Conservation (phyloP, 352 stramenopile genomes). For the Phytopythium helicoides region DNA sequence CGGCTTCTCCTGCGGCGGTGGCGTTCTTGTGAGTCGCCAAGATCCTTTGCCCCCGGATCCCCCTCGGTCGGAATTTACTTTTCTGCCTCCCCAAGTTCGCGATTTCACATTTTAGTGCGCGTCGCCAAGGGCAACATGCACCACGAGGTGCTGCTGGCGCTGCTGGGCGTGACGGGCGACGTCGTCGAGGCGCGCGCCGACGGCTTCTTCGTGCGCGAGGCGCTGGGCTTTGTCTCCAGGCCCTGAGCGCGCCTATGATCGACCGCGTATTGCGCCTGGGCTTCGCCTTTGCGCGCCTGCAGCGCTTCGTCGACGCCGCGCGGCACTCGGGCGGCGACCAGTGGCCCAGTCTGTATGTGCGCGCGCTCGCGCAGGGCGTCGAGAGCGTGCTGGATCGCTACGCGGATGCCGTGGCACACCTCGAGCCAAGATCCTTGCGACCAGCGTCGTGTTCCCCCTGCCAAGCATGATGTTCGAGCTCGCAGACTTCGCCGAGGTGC, state of each 20-base stretch:
- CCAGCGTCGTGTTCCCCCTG: constrained; percentile 46
- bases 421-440: constrained; percentile 57
- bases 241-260: constrained; percentile 50
- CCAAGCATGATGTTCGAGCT: constrained; percentile 69
- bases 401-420: constrained; percentile 37
- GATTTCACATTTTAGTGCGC: too few relatives aligned
- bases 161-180: constrained; percentile 66
- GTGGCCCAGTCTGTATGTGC: constrained; percentile 55
- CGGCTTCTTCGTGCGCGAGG: constrained; percentile 53
- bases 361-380: constrained; percentile 53
- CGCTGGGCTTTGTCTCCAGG: constrained; percentile 40
- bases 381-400: constrained; percentile 54
- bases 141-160: constrained; percentile 75
- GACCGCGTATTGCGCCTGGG: constrained; percentile 58
- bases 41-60: too few relatives aligned
- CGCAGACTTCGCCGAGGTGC: constrained; percentile 53
- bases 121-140: constrained; percentile 35
- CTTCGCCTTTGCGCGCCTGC: constrained; percentile 41
- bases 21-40: too few relatives aligned
- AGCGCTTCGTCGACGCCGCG: constrained; percentile 38
- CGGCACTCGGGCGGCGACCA: not conserved
- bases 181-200: constrained; percentile 50
- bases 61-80: too few relatives aligned
- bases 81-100: too few relatives aligned
- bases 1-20: too few relatives aligned